These are phyloP conservation scores for Hansenula anomala DNA, from an alignment of 1,139 yeast species.

Conservation along the genomic window DNA sequence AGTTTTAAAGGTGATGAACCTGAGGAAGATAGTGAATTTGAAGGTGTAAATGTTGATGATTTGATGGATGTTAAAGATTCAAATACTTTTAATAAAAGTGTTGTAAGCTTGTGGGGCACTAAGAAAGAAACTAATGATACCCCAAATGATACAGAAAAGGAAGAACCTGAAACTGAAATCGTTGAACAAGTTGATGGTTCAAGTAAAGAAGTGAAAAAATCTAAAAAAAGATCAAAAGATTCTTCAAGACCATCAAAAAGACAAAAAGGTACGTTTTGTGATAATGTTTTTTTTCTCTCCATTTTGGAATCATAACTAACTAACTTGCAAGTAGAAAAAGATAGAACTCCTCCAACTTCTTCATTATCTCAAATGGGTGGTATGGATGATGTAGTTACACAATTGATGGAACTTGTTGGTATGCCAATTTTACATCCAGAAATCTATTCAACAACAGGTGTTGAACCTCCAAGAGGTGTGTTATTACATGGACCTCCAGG, in stretches of 20 bases:
- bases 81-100: slow-evolving; percentile 71
- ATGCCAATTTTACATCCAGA: slow-evolving; percentile 93
- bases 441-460: slow-evolving; percentile 80
- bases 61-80: slow-evolving; percentile 58
- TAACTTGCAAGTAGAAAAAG: slow-evolving; percentile 38
- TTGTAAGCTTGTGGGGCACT: slow-evolving; percentile 65
- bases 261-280: slow-evolving; percentile 35
- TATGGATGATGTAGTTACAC: slow-evolving; percentile 74
- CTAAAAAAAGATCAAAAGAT: slow-evolving; percentile 33
- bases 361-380: slow-evolving; percentile 83
- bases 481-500: slow-evolving; percentile 97
- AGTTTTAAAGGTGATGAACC: slow-evolving; percentile 9
- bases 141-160: slow-evolving; percentile 9
- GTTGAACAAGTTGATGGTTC: slow-evolving; percentile 19
- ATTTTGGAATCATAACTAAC: slow-evolving; percentile 3
- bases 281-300: background rate
- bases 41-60: slow-evolving; percentile 41
- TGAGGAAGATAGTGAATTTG: slow-evolving; percentile 34
- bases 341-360: slow-evolving; percentile 66
- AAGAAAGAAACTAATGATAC: slow-evolving; percentile 13
- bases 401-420: slow-evolving; percentile 84
- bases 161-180: slow-evolving; percentile 13
- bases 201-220: slow-evolving; percentile 23
- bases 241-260: slow-evolving; percentile 31
- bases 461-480: slow-evolving; percentile 97